These are phyloP conservation scores for Fusarium miscanthi DNA, from an alignment of 2,329 filamentous ascomycete species.

Conservation along the genomic window DNA sequence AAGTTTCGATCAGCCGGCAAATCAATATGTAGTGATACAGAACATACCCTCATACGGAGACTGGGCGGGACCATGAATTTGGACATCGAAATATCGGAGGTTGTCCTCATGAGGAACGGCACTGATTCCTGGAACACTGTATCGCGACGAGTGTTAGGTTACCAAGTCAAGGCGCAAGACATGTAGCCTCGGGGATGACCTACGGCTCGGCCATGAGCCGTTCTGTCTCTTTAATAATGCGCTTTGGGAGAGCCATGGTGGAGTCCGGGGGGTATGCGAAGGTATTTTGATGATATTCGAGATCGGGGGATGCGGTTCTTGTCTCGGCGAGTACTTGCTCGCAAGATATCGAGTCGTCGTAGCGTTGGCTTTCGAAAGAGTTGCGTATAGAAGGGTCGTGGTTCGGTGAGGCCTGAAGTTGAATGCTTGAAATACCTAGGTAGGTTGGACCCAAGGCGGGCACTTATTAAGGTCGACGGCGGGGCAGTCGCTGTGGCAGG, in stretches of 20 bases:
- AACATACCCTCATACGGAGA: constrained; percentile 91
- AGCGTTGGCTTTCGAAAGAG: constrained; percentile 5
- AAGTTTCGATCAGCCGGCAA: constrained; percentile 15
- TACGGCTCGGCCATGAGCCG: constrained; percentile 96
- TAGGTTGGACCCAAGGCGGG: constrained; percentile 13
- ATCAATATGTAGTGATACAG: background rate
- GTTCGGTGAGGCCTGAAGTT: constrained; percentile 16
- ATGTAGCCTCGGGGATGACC: constrained; percentile 49
- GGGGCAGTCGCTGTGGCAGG: constrained; percentile 20
- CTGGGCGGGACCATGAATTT: constrained; percentile 89
- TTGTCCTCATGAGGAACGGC: constrained; percentile 97
- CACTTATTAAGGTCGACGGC: constrained; percentile 23
- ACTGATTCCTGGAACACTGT: constrained; percentile 93
- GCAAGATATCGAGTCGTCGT: background rate
- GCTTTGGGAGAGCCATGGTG: constrained; percentile 84
- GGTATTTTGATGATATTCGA: background rate
- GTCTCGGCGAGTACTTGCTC: background rate
- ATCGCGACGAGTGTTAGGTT: constrained; percentile 35
- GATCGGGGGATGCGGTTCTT: background rate
- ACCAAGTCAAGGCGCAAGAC: constrained; percentile 18
- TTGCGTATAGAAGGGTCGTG: constrained; percentile 13
- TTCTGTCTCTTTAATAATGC: constrained; percentile 99
- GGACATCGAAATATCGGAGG: constrained; percentile 97
- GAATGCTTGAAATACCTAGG: constrained; percentile 14
- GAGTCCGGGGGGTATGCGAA: background rate